Percentiles rank a stretch among this genome's conserved stretches.
Evolutionary conservation across 2,329 filamentous ascomycete genomes (phyloP).

Genomic region (Claviceps sp.): DNA sequence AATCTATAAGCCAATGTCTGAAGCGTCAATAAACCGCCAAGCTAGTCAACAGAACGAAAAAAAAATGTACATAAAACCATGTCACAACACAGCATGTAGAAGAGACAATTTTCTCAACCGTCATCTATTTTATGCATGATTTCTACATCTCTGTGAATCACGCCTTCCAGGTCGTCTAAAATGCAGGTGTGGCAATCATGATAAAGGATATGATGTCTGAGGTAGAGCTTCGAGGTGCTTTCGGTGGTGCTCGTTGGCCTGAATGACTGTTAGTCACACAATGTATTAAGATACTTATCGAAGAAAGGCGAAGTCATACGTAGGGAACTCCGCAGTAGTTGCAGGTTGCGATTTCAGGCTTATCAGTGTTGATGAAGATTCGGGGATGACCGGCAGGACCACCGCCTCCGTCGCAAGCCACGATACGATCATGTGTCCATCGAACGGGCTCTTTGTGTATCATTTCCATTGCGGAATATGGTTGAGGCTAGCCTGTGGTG

Average conservation of each 20-base stretch:
- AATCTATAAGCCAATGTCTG: not conserved
- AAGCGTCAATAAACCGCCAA: not conserved
- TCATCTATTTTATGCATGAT: not conserved
- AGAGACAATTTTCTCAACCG: not conserved
- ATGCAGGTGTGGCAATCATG: constrained; percentile 18
- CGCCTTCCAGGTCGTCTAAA: not conserved
- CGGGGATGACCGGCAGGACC: constrained; percentile 80
- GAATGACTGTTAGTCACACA: not conserved
- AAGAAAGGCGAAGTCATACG: constrained; percentile 42
- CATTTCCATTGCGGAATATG: constrained; percentile 81
- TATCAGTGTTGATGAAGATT: constrained; percentile 97
- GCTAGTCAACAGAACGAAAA: not conserved
- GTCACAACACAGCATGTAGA: not conserved
- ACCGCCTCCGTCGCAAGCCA: constrained; percentile 84
- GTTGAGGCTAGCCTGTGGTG: constrained; percentile 53
- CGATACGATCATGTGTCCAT: constrained; percentile 73
- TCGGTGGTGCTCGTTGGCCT: constrained; percentile 87
- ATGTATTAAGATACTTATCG: no score
- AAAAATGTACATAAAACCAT: not conserved
- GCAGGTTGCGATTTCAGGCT: constrained; percentile 83
- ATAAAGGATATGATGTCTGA: constrained; percentile 68
- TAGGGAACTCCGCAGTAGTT: constrained; percentile 89
- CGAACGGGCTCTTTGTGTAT: constrained; percentile 91
- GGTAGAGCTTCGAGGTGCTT: constrained; percentile 72
- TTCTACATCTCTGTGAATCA: not conserved